Percentiles rank a stretch among this genome's conserved stretches.
phyloP scores from a whole-genome alignment of 495 filamentous ascomycete species.

The Hypoxylon rickii region DNA sequence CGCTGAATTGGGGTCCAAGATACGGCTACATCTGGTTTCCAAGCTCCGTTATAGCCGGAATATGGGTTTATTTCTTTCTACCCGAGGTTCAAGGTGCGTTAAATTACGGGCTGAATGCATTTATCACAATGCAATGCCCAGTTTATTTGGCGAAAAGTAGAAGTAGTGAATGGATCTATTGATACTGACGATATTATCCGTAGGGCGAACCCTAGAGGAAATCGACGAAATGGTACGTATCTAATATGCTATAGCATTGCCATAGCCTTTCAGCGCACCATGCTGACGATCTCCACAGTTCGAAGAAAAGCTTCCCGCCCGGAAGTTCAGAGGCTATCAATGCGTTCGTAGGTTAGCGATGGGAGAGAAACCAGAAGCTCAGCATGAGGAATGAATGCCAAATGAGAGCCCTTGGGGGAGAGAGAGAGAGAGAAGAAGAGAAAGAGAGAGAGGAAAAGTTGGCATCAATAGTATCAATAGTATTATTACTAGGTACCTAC shows the following conservation, averaged over 20 bases:
- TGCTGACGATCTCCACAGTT: conserved; percentile 27
- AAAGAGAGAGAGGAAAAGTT: no score
- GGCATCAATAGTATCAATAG: no score
- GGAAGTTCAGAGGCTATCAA: conserved; percentile 47
- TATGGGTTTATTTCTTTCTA: conserved; percentile 52
- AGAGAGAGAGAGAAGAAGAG: no score
- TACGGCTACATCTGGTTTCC: conserved; percentile 53
- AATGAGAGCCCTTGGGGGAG: no score
- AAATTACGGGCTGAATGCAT: not conserved
- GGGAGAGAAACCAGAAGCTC: conserved; percentile 14
- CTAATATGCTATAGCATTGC: not conserved
- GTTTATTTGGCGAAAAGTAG: no score
- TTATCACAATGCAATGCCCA: not conserved
- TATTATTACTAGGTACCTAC: no score
- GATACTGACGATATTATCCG: not conserved
- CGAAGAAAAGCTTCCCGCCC: conserved; percentile 43
- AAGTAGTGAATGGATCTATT: no score
- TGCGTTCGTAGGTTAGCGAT: conserved; percentile 29
- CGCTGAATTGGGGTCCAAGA: conserved; percentile 55
- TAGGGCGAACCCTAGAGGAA: conserved; percentile 48
- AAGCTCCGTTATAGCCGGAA: conserved; percentile 43
- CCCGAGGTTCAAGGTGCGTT: conserved; percentile 49
- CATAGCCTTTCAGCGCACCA: not conserved
- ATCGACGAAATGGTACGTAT: conserved; percentile 52
- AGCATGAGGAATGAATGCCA: conserved; percentile 22